Base-by-base conservation (phyloP, 345 rosid species). In the Eutrema japonicum region DNA sequence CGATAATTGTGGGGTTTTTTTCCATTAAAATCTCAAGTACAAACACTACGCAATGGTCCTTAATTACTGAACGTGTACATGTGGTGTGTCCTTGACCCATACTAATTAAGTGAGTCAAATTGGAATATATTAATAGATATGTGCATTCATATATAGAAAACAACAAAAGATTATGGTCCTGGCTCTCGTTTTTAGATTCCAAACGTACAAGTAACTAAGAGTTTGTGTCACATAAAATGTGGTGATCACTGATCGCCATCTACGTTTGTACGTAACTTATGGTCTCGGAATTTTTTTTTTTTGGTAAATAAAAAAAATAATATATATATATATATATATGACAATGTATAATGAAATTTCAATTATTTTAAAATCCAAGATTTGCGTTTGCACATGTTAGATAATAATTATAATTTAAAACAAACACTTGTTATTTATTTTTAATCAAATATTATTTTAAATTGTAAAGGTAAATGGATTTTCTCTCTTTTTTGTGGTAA, bases 81-180 rank as follows among this genome's bases (percentile, higher is more conserved):
- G 64, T 51, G 45, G 64, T 42, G 33, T 51, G 35, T 50, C 59
- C 29, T 51, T 48, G 29, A 51, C 53, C 63, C 70, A 62, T 72
- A 72, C 53, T 10, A 29, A 72, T 46, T 10, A 29, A 42, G 43
- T 54, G 29, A 69, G 45, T 68, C 45, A 7, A 66, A 42, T n/a
- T n/a, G 9, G 42, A 12, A 26, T 51, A n/a, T 26, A 26, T 45
- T 3, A 42, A 4, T 4, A 32, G 8, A 27, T 45, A 2, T 4
- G 3, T 30, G 18, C 58, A 38, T 60, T 13, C 30, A 32, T 14
- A 46, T 47, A 32, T 46, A 14, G 10, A 45, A 42, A 63, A 63
- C 40, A 61, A 62, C 29, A 38, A 59, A 59, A 37, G 1, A 38
- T 38, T 38, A 59, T 59, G 64, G 64, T 59, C 47, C 2, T 52